Evolutionary conservation across 495 filamentous ascomycete genomes (phyloP), one percentile per base, ranked within the genome.

Genomic region (Sabuloglossum arenarium): DNA sequence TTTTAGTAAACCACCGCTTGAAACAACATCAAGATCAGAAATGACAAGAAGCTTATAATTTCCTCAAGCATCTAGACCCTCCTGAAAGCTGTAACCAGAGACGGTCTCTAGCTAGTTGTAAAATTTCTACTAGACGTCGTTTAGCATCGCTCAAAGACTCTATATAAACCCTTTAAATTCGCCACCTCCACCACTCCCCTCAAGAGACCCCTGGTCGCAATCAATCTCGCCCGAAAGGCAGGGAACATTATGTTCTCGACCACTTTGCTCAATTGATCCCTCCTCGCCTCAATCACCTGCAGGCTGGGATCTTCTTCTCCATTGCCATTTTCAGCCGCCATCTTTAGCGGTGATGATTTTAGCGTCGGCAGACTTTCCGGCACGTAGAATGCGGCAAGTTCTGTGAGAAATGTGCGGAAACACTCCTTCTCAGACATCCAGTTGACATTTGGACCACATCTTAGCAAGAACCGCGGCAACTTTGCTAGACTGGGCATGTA

Each of bases 131-230:
- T n/a, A n/a, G n/a, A n/a, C n/a, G n/a, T n/a, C n/a, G n/a, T 21
- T 79, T 67, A 96, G 68, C 89, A 97, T 51, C 93, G 75, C 69
- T 99, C 93, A 72, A 99, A 99, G n/a, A 96, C 89, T 43, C 86
- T 73, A 68, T 99, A 99, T 53, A 99, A 65, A 3, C 93, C 89
- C 67, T 95, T 97, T 56, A 97, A 69, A 72, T 95, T 85, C 0
- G 93, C 93, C 27, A 95, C 80, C 69, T 99, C 91, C 16, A 93
- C 73, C 29, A 94, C 79, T 21, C 81, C 85, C 56, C 77, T 76
- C 66, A 96, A 75, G 61, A 97, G 68, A 23, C 75, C 73, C 58
- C 77, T 83, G 43, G 90, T 94, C 27, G 88, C 89, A 58, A 97
- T 82, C 34, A 99, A 66, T 54, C 88, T 73, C 6, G 82, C 76